These are phyloP conservation scores for Trichoderma gracile DNA, from an alignment of 2,329 filamentous ascomycete genomes.

Conservation along the genomic window DNA sequence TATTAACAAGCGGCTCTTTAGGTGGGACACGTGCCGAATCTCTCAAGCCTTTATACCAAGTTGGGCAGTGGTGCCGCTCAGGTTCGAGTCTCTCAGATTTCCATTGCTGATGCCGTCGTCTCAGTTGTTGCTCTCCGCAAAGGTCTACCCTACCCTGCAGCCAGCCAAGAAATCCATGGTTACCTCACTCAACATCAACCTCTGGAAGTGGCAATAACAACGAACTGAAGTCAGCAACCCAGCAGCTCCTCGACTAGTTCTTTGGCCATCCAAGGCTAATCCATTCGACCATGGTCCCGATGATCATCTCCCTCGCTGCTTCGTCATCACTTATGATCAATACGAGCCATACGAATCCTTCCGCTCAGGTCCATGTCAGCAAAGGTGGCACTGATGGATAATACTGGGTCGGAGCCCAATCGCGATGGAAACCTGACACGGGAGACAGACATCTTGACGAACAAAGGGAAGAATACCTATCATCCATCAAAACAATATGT, in stretches of 20 bases:
- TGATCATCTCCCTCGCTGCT: not conserved
- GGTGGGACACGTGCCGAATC: not conserved
- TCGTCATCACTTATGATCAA: not conserved
- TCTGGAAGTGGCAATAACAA: not conserved
- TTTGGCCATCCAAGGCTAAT: not conserved
- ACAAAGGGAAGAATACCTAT: not conserved
- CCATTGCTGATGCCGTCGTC: not conserved
- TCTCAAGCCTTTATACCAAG: not conserved
- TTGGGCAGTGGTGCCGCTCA: not conserved
- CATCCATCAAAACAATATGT: too few species aligned
- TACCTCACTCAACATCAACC: not conserved
- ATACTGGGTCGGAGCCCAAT: not conserved
- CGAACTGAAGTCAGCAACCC: too few species aligned
- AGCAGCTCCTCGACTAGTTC: not conserved
- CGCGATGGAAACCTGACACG: not conserved
- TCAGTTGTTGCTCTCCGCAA: not conserved
- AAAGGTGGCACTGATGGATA: not conserved
- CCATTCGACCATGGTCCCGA: not conserved
- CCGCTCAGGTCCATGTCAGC: not conserved
- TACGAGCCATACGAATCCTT: not conserved
- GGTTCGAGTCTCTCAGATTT: too few species aligned
- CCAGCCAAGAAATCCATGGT: not conserved
- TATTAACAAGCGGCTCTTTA: not conserved
- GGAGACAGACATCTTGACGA: too few species aligned
- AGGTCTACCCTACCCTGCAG: constrained; percentile 4